Conservation (phyloP, 106 monocot genomes). For the Acanthochlamys bracteata region DNA sequence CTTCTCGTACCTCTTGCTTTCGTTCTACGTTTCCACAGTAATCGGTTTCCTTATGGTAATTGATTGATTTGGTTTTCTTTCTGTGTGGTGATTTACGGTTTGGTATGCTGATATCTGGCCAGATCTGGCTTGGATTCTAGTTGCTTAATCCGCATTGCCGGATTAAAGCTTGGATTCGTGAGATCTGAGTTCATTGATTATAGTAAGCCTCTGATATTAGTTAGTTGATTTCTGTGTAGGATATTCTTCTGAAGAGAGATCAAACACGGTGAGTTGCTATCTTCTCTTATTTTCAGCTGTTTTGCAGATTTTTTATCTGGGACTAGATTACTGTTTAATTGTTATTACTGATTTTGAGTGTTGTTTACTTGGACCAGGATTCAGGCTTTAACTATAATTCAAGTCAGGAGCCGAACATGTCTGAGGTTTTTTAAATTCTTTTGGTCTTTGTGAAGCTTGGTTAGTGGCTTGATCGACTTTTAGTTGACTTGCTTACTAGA, state of each 20-base stretch:
- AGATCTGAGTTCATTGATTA: neutral
- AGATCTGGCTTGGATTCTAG: constrained; percentile 2
- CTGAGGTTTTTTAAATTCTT: neutral
- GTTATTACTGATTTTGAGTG: neutral
- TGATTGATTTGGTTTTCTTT: neutral
- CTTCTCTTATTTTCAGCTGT: neutral
- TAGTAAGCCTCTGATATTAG: neutral
- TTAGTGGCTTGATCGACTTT: neutral
- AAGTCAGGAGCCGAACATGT: neutral
- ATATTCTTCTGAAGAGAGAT: neutral
- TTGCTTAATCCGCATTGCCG: neutral
- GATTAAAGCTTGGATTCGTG: neutral
- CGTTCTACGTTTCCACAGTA: neutral
- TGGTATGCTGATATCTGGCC: neutral
- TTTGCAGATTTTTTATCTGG: too few relatives aligned
- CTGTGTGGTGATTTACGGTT: neutral
- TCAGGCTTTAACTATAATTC: neutral
- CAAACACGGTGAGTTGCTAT: neutral
- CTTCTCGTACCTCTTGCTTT: constrained; percentile 4
- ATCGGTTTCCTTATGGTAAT: constrained; percentile 4
- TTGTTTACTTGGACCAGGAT: neutral
- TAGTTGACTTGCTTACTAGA: neutral
- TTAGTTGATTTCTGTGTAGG: constrained; percentile 3
- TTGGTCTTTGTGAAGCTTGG: neutral
- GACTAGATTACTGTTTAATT: too few relatives aligned